Evolutionary conservation across 306 rosid genomes (phyloP).

Genomic region (Adenanthera pavonina): DNA sequence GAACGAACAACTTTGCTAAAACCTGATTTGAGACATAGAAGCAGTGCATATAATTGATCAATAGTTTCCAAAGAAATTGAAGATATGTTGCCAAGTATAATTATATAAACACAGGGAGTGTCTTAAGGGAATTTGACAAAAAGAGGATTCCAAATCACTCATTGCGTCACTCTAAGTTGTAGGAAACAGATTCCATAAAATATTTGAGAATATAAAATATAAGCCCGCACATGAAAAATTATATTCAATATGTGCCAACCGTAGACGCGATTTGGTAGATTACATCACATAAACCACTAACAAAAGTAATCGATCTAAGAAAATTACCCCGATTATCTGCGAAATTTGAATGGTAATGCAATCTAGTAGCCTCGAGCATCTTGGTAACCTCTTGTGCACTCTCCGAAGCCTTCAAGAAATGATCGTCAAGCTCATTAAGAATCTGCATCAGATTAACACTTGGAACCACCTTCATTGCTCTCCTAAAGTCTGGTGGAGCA

Average conservation of each 20-base stretch:
- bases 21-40: not conserved
- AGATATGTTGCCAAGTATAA: not conserved
- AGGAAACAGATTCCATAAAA: not conserved
- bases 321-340: slow-evolving; percentile 80
- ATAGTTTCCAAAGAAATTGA: not conserved
- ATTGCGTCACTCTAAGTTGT: not conserved
- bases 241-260: not conserved
- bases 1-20: not conserved
- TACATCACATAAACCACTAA: not conserved
- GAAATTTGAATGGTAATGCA: slow-evolving; percentile 90
- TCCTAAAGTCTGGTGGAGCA: slow-evolving; percentile 69
- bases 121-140: not conserved
- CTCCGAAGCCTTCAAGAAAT: slow-evolving; percentile 69
- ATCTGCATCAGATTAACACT: slow-evolving; percentile 61
- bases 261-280: not conserved
- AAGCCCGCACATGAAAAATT: not conserved
- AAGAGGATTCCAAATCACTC: not conserved
- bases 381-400: slow-evolving; percentile 80
- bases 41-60: not conserved
- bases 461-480: slow-evolving; percentile 51
- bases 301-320: not conserved
- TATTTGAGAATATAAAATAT: not conserved
- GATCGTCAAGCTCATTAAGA: slow-evolving; percentile 66
- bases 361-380: slow-evolving; percentile 89
- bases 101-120: not conserved